Evolutionary conservation across 208 protist genomes (phyloP).

Genomic region (Leishmania martiniquensis): DNA sequence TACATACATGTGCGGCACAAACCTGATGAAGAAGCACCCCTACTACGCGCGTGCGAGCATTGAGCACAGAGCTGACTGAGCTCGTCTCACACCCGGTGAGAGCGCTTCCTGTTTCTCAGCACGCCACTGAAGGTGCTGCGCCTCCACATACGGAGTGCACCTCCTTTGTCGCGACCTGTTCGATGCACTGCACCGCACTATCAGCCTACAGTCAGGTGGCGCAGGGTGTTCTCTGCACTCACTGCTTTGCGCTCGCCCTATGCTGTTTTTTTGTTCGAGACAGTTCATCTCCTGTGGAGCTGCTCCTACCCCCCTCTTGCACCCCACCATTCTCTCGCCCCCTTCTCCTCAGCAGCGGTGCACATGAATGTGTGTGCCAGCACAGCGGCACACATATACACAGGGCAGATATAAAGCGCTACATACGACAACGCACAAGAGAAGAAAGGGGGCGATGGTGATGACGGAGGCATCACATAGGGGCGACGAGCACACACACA

Average conservation of each 20-base stretch:
- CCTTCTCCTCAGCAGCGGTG: constrained; percentile 1
- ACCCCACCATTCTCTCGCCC: constrained; percentile 3
- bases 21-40: neutral
- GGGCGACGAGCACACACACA: too few relatives aligned
- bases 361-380: neutral
- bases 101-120: neutral
- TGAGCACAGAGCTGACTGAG: neutral
- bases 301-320: neutral
- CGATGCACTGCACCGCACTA: neutral
- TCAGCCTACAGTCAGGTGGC: neutral
- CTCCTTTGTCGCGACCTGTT: neutral
- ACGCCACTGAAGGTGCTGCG: neutral
- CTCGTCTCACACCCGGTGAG: neutral
- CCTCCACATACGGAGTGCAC: neutral
- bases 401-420: neutral
- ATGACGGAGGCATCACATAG: too few relatives aligned
- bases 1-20: neutral
- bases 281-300: neutral
- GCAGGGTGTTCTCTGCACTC: neutral
- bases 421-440: too few relatives aligned
- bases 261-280: neutral
- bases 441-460: too few relatives aligned
- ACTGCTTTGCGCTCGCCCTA: too few relatives aligned
- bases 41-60: too few relatives aligned
- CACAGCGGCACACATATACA: neutral